Evolutionary conservation across 2,329 filamentous ascomycete species (phyloP).

Genomic region (Xylaria sp.): DNA sequence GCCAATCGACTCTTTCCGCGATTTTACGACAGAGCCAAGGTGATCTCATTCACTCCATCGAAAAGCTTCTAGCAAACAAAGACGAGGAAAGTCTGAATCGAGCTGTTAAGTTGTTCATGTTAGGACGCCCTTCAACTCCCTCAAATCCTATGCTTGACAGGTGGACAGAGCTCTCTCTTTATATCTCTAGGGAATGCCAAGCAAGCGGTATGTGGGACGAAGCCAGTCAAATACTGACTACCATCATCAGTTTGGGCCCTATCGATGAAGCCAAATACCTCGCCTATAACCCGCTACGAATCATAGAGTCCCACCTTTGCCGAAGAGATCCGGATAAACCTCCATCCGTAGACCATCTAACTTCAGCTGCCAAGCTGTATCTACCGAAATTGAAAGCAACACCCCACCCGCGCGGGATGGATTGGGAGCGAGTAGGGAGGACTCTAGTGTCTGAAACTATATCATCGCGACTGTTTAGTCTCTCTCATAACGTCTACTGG

Average conservation of each 20-base stretch:
- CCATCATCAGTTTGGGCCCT: slow-evolving; percentile 42
- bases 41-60: slow-evolving; percentile 12
- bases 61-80: slow-evolving; percentile 20
- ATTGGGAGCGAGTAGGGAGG: slow-evolving; percentile 42
- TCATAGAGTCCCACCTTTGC: slow-evolving; percentile 48
- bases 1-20: neutral
- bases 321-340: slow-evolving; percentile 26
- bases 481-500: slow-evolving; percentile 48
- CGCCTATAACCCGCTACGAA: slow-evolving; percentile 49
- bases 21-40: neutral
- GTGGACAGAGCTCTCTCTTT: slow-evolving; percentile 45
- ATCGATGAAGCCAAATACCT: slow-evolving; percentile 51
- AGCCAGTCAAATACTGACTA: slow-evolving; percentile 47
- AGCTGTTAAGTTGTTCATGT: slow-evolving; percentile 40
- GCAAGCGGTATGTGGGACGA: slow-evolving; percentile 45
- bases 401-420: slow-evolving; percentile 18
- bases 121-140: slow-evolving; percentile 17
- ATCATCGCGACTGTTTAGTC: slow-evolving; percentile 32
- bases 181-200: slow-evolving; percentile 50
- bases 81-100: slow-evolving; percentile 39
- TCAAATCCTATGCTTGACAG: slow-evolving; percentile 30
- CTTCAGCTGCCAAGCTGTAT: slow-evolving; percentile 47
- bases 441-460: slow-evolving; percentile 48
- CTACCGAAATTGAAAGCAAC: slow-evolving; percentile 45
- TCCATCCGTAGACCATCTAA: slow-evolving; percentile 31